Conservation (phyloP, 441 rosid genomes). For the Pelargonium myrrhifolium region DNA sequence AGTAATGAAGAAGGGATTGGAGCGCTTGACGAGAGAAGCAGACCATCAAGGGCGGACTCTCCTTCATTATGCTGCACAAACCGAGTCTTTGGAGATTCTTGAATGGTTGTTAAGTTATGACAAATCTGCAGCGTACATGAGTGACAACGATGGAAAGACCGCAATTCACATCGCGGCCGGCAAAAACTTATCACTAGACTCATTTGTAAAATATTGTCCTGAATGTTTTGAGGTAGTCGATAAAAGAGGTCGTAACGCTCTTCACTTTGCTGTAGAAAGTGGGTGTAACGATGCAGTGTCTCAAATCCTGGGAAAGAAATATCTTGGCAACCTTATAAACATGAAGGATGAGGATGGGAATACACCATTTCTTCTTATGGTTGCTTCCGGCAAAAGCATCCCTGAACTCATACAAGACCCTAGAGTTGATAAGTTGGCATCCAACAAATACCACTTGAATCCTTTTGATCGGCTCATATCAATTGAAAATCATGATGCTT, state of each 20-base stretch:
- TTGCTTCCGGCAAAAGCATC: background rate
- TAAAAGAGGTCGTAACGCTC: constrained; percentile 10
- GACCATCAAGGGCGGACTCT: constrained; percentile 10
- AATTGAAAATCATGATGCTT: background rate
- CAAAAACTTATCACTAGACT: background rate
- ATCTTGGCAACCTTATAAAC: background rate
- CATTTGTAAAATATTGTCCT: background rate
- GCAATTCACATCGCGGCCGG: constrained; percentile 14
- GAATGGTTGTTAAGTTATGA: background rate
- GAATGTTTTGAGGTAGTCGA: constrained; percentile 13
- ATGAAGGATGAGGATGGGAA: constrained; percentile 1
- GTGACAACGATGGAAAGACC: background rate
- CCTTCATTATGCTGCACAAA: background rate
- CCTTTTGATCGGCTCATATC: background rate
- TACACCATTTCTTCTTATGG: background rate
- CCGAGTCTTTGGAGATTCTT: no score
- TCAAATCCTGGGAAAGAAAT: background rate
- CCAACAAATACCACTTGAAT: background rate
- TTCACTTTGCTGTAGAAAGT: constrained; percentile 14
- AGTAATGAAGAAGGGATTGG: background rate
- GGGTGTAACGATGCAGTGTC: background rate
- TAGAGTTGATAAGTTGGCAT: background rate
- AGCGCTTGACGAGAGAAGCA: background rate
- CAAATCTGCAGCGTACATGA: background rate
- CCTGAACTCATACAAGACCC: background rate